Percentiles rank a stretch among this genome's conserved stretches.
Evolutionary conservation across 768 basidiomycete genomes (phyloP).

Genomic region (Suillus plorans): DNA sequence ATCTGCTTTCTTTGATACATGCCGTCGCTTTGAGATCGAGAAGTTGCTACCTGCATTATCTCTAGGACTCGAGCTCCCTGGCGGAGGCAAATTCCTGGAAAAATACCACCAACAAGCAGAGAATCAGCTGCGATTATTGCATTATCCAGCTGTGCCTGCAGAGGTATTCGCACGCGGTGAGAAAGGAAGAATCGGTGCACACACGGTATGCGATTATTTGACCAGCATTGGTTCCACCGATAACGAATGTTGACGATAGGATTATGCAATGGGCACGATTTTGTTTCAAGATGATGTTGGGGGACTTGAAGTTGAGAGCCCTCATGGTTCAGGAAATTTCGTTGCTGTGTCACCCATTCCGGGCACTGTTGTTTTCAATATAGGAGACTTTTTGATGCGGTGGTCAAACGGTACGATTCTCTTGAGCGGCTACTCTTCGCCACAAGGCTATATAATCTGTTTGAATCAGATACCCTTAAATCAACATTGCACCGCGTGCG

Average conservation of each 20-base stretch:
- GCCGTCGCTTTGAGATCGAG: conserved; percentile 34
- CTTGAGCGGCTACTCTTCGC: neutral
- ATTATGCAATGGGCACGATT: conserved; percentile 58
- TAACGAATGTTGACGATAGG: conserved; percentile 23
- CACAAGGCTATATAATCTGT: neutral
- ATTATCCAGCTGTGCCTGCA: conserved; percentile 45
- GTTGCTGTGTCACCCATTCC: conserved; percentile 42
- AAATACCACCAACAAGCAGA: conserved; percentile 42
- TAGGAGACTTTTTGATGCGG: conserved; percentile 50
- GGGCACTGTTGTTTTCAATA: conserved; percentile 50
- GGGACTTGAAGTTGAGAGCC: conserved; percentile 63
- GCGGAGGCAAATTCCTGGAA: conserved; percentile 42
- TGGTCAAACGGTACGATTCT: conserved; percentile 33
- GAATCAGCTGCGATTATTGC: conserved; percentile 57
- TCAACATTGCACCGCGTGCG: conserved; percentile 52
- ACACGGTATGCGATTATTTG: conserved; percentile 18
- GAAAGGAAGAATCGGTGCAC: conserved; percentile 35
- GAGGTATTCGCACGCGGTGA: conserved; percentile 28
- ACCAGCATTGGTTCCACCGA: neutral
- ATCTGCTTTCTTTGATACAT: conserved; percentile 47
- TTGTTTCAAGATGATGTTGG: conserved; percentile 61
- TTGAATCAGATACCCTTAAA: conserved; percentile 26
- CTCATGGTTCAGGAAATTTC: conserved; percentile 43
- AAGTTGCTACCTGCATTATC: conserved; percentile 49
- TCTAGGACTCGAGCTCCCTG: conserved; percentile 41